These are phyloP conservation scores for Cadophora sp. DNA, from an alignment of 2,329 filamentous ascomycete genomes.

Conservation along the genomic window DNA sequence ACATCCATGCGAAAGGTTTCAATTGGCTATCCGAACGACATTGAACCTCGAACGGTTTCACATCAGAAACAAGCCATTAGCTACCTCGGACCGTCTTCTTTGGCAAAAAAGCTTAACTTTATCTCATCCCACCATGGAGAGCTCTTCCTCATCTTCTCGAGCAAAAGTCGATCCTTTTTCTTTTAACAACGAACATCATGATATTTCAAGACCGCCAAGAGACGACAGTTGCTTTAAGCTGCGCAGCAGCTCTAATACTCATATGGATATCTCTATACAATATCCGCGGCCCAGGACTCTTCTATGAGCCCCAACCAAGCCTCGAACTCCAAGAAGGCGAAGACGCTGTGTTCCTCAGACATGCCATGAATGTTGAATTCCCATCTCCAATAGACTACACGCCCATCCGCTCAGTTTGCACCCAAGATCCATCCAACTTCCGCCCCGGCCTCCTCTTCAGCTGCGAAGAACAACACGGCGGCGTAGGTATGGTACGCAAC, in stretches of 20 bases:
- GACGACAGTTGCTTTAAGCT: neutral
- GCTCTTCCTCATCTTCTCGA: neutral
- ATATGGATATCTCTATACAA: constrained; percentile 10
- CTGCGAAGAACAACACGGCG: constrained; percentile 38
- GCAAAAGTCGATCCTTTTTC: neutral
- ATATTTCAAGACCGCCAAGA: neutral
- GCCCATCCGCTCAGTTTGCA: constrained; percentile 8
- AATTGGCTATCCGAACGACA: neutral
- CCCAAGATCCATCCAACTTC: neutral
- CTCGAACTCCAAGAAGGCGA: constrained; percentile 34
- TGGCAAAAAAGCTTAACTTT: neutral
- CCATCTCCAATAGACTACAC: constrained; percentile 6
- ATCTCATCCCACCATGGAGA: neutral
- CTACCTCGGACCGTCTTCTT: neutral
- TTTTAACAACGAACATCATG: neutral
- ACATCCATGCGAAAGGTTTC: neutral
- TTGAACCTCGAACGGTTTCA: constrained; percentile 11
- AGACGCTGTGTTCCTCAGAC: neutral
- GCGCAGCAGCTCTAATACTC: constrained; percentile 1
- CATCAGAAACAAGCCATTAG: constrained; percentile 4
- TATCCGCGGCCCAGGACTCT: constrained; percentile 4
- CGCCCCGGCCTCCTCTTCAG: constrained; percentile 29
- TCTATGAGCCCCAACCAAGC: constrained; percentile 22
- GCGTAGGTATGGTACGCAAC: constrained; percentile 42
- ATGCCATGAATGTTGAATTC: constrained; percentile 3